Percentiles rank a stretch among this genome's conserved stretches.
These are phyloP conservation scores for Modicella reniformis DNA, from an alignment of 371 early-diverging fungal genomes.

Conservation along the genomic window DNA sequence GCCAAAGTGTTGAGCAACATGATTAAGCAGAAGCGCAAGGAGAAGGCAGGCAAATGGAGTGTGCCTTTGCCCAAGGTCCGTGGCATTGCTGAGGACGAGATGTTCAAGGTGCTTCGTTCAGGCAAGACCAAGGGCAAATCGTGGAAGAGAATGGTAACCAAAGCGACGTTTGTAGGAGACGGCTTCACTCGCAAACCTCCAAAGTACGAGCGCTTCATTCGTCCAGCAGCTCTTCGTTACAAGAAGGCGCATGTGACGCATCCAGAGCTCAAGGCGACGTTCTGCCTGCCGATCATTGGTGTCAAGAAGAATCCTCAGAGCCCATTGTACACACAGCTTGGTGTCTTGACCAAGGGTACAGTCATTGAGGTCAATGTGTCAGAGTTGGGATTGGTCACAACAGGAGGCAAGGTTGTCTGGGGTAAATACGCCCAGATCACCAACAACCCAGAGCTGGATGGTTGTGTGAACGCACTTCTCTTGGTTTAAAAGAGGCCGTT, in stretches of 20 bases:
- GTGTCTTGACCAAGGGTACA: conserved; percentile 99
- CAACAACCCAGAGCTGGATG: conserved; percentile 95
- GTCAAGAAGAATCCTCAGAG: conserved; percentile 99
- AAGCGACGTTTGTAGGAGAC: conserved; percentile 98
- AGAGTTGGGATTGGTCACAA: conserved; percentile 98
- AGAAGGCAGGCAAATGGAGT: conserved; percentile 98
- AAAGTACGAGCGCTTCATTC: conserved; percentile 99
- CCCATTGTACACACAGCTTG: conserved; percentile 97
- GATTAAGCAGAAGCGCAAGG: conserved; percentile 99
- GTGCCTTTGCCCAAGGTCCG: conserved; percentile 99
- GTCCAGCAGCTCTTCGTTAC: conserved; percentile 98
- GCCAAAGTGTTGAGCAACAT: conserved; percentile 98
- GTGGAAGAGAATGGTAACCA: conserved; percentile 99
- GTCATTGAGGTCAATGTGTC: conserved; percentile 98
- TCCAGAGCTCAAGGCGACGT: conserved; percentile 98
- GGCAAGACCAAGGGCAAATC: conserved; percentile 89
- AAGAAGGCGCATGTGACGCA: conserved; percentile 99
- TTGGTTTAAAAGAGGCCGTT: conserved; percentile 80
- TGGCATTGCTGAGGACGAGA: conserved; percentile 99
- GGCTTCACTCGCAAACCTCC: conserved; percentile 99
- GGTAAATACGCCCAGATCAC: conserved; percentile 99
- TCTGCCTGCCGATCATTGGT: conserved; percentile 97
- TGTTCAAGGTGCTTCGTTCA: conserved; percentile 97
- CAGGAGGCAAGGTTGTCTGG: conserved; percentile 99
- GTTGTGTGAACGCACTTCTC: conserved; percentile 95